Conservation (phyloP, 1,139 yeast genomes). For the Spathaspora sp. region DNA sequence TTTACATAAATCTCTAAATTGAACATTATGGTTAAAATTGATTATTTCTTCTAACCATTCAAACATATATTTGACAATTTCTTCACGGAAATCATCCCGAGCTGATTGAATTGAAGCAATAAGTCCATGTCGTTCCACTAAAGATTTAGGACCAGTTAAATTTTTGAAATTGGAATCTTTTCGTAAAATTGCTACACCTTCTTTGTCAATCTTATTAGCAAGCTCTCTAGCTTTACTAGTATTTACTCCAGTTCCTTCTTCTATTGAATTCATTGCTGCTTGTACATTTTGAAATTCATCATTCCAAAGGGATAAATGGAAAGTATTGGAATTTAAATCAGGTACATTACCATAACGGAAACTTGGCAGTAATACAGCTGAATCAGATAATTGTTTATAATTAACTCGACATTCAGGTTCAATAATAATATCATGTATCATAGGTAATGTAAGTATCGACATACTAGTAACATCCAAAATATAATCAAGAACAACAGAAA, state of each 20-base stretch:
- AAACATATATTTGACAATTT: slow-evolving; percentile 40
- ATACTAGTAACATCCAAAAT: slow-evolving; percentile 46
- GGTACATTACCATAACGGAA: slow-evolving; percentile 28
- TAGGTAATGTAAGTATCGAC: slow-evolving; percentile 36
- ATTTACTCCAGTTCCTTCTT: slow-evolving; percentile 31
- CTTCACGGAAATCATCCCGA: slow-evolving; percentile 49
- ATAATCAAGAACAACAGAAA: slow-evolving; percentile 44
- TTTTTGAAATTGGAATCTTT: slow-evolving; percentile 18
- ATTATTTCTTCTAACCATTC: slow-evolving; percentile 51
- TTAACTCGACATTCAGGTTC: slow-evolving; percentile 16
- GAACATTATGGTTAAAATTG: slow-evolving; percentile 24
- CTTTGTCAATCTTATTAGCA: slow-evolving; percentile 34
- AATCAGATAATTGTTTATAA: slow-evolving; percentile 26
- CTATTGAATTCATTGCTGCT: slow-evolving; percentile 43
- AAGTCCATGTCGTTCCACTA: slow-evolving; percentile 49
- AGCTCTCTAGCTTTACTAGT: slow-evolving; percentile 27
- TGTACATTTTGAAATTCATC: slow-evolving; percentile 67
- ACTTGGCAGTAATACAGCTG: slow-evolving; percentile 26
- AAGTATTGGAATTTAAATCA: slow-evolving; percentile 30
- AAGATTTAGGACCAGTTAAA: slow-evolving; percentile 25
- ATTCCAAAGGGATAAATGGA: slow-evolving; percentile 63
- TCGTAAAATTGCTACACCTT: slow-evolving; percentile 31
- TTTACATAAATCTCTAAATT: slow-evolving; percentile 26
- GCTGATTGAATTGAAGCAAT: slow-evolving; percentile 55
- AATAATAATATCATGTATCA: slow-evolving; percentile 29